Conservation (phyloP, 768 basidiomycete species). For the Trametes meyenii region DNA sequence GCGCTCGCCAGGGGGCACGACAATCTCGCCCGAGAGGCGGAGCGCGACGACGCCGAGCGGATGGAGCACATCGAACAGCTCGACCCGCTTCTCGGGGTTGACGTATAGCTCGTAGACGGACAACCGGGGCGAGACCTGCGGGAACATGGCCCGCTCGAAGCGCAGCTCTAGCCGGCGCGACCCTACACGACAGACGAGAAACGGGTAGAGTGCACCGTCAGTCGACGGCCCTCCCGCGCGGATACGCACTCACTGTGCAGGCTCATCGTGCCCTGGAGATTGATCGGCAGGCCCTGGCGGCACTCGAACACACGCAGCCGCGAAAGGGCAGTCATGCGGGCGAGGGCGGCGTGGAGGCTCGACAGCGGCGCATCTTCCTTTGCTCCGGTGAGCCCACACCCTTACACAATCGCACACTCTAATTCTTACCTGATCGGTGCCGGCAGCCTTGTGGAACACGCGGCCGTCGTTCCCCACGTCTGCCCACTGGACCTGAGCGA, state of each 20-base stretch:
- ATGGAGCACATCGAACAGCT: slow-evolving; percentile 35
- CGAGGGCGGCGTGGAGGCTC: slow-evolving; percentile 35
- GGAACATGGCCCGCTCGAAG: slow-evolving; percentile 45
- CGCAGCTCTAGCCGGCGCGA: slow-evolving; percentile 26
- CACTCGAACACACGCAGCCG: slow-evolving; percentile 41
- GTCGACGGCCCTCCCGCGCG: not conserved
- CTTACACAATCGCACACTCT: slow-evolving; percentile 22
- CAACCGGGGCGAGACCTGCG: slow-evolving; percentile 25
- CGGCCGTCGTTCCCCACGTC: slow-evolving; percentile 47
- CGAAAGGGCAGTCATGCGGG: slow-evolving; percentile 31
- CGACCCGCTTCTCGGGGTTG: slow-evolving; percentile 33
- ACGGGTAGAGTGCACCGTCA: too few species aligned
- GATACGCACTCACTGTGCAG: slow-evolving; percentile 18
- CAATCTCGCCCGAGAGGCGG: slow-evolving; percentile 40
- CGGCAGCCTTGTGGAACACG: slow-evolving; percentile 25
- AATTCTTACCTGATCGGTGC: slow-evolving; percentile 20
- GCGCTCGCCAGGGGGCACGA: not conserved
- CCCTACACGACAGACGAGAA: not conserved
- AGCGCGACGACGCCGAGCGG: slow-evolving; percentile 32
- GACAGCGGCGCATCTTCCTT: slow-evolving; percentile 34
- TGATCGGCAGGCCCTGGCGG: slow-evolving; percentile 29
- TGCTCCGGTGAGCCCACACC: slow-evolving; percentile 8
- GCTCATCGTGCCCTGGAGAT: slow-evolving; percentile 18
- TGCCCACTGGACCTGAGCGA: slow-evolving; percentile 34
- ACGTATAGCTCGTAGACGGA: slow-evolving; percentile 39